Evolutionary conservation across 495 filamentous ascomycete genomes (phyloP), one percentile per base, ranked within the genome.

Genomic region (Cryomyces antarcticus): DNA sequence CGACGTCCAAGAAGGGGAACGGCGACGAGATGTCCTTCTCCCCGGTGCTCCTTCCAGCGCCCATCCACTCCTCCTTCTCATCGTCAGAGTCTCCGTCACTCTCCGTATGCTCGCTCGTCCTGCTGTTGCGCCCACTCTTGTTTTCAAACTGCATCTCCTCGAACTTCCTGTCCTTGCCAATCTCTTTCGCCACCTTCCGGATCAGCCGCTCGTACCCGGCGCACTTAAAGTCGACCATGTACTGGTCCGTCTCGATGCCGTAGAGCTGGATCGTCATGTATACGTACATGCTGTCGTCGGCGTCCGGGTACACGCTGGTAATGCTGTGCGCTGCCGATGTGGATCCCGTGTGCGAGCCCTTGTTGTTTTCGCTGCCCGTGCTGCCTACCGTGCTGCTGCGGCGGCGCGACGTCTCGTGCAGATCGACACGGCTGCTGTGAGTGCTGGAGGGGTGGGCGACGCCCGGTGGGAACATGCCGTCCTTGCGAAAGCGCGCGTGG

Each of bases 141-240:
- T 57, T 54, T 9, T 50, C 41, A 17, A 50, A 55, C n/a, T 54
- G 54, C 13, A 46, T 54, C 9, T 60, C 57, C 13, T 42, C 55
- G 5, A 54, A 43, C 27, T 51, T 46, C 11, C 39, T 30, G 36
- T 49, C 55, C 7, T 52, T 50, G 9, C 27, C n/a, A 12, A 62
- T 48, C 43, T 59, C 56, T 30, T 46, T 42, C 4, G 57, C 52
- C 28, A 61, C 48, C 24, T 52, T 45, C 29, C 37, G n/a, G 6
- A 75, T 64, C 41, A 82, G 64, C 33, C 82, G 80, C 60, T 97
- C 89, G 59, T 97, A 97, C 5, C 89, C 89, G n/a, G 87, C 85
- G 54, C 89, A 94, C 55, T 93, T 96, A 70, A 97, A 96, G 58
- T 97, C 89, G 28, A 97, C 89, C 49, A 96, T 78, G 59, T 87